These are phyloP conservation scores for Cerrena zonata DNA, from an alignment of 1,284 basidiomycete genomes.

Conservation along the genomic window DNA sequence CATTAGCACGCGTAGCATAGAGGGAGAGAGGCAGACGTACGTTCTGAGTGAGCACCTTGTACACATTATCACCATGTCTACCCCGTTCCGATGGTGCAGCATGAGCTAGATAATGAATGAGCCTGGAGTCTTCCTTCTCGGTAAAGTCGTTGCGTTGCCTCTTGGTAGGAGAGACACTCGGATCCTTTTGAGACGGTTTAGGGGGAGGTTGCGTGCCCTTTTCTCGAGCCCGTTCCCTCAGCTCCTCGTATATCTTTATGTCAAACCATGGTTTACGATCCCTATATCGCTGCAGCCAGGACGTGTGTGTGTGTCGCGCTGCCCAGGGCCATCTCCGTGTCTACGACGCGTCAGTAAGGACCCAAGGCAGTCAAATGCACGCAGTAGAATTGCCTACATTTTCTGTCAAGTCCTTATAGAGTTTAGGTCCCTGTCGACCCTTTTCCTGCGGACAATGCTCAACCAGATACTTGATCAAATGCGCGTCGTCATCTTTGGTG, in stretches of 20 bases:
- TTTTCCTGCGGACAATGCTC: constrained; percentile 26
- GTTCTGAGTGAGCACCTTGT: background rate
- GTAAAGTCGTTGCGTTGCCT: background rate
- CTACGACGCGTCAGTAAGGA: constrained; percentile 9
- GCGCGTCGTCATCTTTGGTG: constrained; percentile 33
- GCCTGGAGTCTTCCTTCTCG: background rate
- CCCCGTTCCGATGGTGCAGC: background rate
- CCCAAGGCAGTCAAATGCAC: background rate
- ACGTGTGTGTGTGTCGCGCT: background rate
- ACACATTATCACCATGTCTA: background rate
- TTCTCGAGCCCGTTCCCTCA: background rate
- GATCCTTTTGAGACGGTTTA: background rate
- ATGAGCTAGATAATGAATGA: background rate
- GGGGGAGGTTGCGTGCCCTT: background rate
- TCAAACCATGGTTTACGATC: background rate
- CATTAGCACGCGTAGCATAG: background rate
- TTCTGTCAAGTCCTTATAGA: constrained; percentile 37
- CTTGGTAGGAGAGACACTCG: background rate
- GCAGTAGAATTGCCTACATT: constrained; percentile 26
- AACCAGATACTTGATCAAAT: constrained; percentile 39
- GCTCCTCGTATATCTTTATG: background rate
- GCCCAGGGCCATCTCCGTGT: constrained; percentile 40
- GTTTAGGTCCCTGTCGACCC: constrained; percentile 37
- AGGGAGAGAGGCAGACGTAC: background rate
- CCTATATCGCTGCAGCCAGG: background rate